Conservation (phyloP, 495 filamentous ascomycete genomes). For the Talaromyces borbonicus region DNA sequence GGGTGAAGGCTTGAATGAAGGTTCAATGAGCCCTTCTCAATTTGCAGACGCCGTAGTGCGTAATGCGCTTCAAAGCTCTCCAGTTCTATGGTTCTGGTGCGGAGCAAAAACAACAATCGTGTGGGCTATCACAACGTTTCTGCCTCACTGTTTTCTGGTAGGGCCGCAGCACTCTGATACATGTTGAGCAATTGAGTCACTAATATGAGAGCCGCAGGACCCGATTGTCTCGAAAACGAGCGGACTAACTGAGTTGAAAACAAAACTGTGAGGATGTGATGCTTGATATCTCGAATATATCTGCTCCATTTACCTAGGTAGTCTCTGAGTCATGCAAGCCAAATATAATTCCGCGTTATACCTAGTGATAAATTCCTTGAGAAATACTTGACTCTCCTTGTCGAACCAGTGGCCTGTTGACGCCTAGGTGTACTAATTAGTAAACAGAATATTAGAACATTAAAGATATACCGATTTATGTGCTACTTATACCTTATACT, state of each 20-base stretch:
- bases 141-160: neutral
- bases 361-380: neutral
- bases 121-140: neutral
- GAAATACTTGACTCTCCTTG: neutral
- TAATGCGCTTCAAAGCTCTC: neutral
- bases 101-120: neutral
- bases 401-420: neutral
- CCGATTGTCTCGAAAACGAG: neutral
- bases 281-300: neutral
- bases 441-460: neutral
- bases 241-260: neutral
- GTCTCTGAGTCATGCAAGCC: neutral
- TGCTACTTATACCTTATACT: neutral
- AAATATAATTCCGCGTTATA: neutral
- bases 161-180: neutral
- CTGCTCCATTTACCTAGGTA: neutral
- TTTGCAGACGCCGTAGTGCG: neutral
- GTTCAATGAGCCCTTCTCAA: neutral
- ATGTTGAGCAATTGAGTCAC: neutral
- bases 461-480: neutral
- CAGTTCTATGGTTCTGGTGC: neutral
- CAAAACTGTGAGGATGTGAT: neutral
- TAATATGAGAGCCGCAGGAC: neutral
- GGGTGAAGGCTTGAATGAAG: neutral
- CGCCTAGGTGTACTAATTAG: too few species aligned